These are phyloP conservation scores for Keithomyces neogunnii DNA, from an alignment of 2,329 filamentous ascomycete genomes.

Conservation along the genomic window DNA sequence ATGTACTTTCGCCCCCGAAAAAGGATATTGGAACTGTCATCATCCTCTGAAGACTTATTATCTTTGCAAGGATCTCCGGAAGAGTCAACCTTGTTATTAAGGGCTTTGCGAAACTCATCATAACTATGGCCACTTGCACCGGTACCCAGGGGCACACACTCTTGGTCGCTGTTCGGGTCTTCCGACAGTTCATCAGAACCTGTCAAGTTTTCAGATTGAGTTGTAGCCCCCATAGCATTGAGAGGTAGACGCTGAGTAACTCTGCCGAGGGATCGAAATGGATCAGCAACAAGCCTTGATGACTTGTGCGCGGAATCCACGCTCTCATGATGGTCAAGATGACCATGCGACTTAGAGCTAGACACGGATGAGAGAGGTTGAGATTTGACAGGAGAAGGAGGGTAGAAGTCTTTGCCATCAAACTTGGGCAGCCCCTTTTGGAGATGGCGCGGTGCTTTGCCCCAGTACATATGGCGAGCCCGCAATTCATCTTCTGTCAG, in stretches of 20 bases:
- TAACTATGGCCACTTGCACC: slow-evolving; percentile 17
- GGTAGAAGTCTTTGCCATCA: slow-evolving; percentile 57
- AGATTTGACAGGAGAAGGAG: slow-evolving; percentile 36
- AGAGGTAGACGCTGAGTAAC: slow-evolving; percentile 12
- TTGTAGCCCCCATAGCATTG: slow-evolving; percentile 17
- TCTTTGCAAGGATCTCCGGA: slow-evolving; percentile 11
- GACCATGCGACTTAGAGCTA: background rate
- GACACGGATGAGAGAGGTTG: background rate
- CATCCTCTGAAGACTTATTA: slow-evolving; percentile 20
- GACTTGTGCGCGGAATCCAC: background rate
- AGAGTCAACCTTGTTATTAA: slow-evolving; percentile 5
- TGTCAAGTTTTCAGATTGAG: slow-evolving; percentile 24
- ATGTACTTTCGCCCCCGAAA: slow-evolving; percentile 28
- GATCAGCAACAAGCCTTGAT: slow-evolving; percentile 11
- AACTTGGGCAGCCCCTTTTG: slow-evolving; percentile 51
- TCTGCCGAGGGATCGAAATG: slow-evolving; percentile 13
- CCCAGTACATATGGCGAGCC: slow-evolving; percentile 54
- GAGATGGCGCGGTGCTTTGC: slow-evolving; percentile 41
- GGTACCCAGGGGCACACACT: slow-evolving; percentile 15
- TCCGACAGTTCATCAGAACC: slow-evolving; percentile 14
- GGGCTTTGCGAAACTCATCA: slow-evolving; percentile 19
- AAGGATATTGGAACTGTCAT: slow-evolving; percentile 26
- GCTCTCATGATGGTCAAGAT: slow-evolving; percentile 1
- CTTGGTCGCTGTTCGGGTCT: slow-evolving; percentile 12
- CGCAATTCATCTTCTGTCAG: slow-evolving; percentile 50